These are phyloP conservation scores for Cercospora zeae-maydis DNA, from an alignment of 2,329 filamentous ascomycete species.

Conservation along the genomic window DNA sequence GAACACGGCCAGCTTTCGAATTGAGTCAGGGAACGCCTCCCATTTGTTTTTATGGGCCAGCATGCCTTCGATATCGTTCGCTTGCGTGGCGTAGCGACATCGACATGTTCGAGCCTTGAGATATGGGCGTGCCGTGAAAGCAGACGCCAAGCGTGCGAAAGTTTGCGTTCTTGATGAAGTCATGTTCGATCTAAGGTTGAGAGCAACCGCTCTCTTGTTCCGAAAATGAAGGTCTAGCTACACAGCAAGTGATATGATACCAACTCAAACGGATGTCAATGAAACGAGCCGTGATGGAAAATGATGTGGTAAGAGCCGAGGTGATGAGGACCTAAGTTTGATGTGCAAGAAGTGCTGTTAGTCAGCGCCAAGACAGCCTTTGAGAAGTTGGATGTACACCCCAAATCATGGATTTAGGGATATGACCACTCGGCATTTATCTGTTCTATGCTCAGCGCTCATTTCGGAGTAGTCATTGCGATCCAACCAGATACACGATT, in stretches of 20 bases:
- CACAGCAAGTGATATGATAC: not conserved
- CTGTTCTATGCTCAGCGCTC: no score
- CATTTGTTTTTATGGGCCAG: constrained; percentile 22
- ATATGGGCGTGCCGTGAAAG: not conserved
- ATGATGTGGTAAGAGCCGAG: constrained; percentile 3
- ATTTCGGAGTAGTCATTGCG: no score
- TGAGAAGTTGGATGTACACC: not conserved
- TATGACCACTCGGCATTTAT: not conserved
- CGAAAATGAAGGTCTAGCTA: not conserved
- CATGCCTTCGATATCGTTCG: constrained; percentile 25
- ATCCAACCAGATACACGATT: no score
- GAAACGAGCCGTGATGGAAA: not conserved
- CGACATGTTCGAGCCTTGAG: not conserved
- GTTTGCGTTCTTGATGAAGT: not conserved
- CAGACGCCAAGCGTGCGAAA: not conserved
- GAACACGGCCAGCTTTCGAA: constrained; percentile 25
- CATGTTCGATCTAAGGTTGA: not conserved
- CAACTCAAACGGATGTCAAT: not conserved
- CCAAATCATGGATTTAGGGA: not conserved
- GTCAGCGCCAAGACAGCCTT: not conserved
- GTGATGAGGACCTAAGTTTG: not conserved
- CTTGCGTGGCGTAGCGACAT: constrained; percentile 14
- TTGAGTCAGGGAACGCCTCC: constrained; percentile 20
- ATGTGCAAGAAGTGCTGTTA: not conserved
- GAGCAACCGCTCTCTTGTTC: not conserved